Conservation (phyloP, 495 filamentous ascomycete genomes). For the Viridothelium virens region DNA sequence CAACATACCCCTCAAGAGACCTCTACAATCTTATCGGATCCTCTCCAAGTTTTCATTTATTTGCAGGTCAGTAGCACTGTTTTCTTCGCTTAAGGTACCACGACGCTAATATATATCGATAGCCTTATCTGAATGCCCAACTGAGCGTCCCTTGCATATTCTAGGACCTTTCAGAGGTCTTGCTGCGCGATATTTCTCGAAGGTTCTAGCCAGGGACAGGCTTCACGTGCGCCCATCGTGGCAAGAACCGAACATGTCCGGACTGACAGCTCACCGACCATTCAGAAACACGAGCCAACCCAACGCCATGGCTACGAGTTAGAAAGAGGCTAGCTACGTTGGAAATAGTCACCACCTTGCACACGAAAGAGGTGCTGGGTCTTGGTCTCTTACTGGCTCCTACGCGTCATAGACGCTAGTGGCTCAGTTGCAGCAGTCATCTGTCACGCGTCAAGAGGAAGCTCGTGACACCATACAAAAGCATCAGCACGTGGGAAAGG, state of each 20-base stretch:
- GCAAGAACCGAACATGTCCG: background rate
- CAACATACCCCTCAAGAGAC: too few species aligned
- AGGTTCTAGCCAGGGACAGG: background rate
- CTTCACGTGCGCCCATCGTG: background rate
- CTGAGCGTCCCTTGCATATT: background rate
- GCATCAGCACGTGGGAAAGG: background rate
- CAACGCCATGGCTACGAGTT: background rate
- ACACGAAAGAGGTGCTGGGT: background rate
- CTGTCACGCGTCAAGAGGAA: too few species aligned
- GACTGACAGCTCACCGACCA: background rate
- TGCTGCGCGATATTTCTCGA: background rate
- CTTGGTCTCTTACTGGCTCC: background rate
- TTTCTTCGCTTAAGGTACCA: background rate
- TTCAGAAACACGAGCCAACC: background rate
- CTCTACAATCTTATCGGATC: too few species aligned
- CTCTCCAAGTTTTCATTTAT: too few species aligned
- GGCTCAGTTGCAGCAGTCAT: background rate
- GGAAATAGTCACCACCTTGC: background rate
- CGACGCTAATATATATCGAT: background rate
- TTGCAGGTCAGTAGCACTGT: background rate
- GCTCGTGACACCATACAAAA: background rate
- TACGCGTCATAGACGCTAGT: background rate
- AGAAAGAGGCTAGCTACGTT: background rate
- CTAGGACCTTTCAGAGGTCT: too few species aligned
- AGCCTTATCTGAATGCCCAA: background rate